phyloP scores from a whole-genome alignment of 805 yeast genomes.

The Brettanomyces nanus region DNA sequence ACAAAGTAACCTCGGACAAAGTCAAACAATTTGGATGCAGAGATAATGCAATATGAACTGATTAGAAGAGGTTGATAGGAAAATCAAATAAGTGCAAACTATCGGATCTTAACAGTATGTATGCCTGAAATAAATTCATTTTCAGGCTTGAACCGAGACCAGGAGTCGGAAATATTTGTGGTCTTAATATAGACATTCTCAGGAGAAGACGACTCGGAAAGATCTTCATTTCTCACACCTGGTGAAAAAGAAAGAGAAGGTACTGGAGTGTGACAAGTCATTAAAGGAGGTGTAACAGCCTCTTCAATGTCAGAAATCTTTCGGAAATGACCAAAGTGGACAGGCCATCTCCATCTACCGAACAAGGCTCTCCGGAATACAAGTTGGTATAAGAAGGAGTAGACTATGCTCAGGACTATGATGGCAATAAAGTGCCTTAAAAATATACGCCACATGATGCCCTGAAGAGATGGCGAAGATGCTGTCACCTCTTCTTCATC shows the following conservation, averaged over 20 bases:
- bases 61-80: no score
- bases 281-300: neutral
- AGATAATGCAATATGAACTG: no score
- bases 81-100: no score
- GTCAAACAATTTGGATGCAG: no score
- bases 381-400: no score
- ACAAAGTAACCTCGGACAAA: no score
- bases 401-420: no score
- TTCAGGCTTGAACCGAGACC: neutral
- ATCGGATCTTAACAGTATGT: neutral
- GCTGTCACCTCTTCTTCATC: constrained; percentile 5
- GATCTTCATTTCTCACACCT: neutral
- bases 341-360: no score
- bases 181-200: neutral
- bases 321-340: neutral
- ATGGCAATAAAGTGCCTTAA: neutral
- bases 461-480: neutral
- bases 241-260: constrained; percentile 1
- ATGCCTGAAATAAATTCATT: neutral
- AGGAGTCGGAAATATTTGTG: neutral
- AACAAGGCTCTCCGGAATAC: no score
- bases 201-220: neutral
- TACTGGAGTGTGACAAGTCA: neutral
- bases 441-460: neutral
- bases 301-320: neutral